phyloP scores from a whole-genome alignment of 495 filamentous ascomycete species.

The Xylaria telfairii region DNA sequence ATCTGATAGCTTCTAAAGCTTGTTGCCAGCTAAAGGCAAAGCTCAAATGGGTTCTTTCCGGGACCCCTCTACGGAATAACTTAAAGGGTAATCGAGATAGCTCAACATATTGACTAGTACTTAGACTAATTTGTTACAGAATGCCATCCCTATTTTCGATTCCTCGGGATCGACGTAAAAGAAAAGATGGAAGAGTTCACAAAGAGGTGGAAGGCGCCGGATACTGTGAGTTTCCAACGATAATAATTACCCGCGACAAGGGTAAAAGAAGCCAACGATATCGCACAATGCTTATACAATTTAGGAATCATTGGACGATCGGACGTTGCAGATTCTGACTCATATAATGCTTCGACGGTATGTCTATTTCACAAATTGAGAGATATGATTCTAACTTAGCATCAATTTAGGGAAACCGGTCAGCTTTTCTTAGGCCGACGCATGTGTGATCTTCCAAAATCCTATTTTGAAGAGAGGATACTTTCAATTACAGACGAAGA shows the following conservation, averaged over 20 bases:
- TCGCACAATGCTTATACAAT: background rate
- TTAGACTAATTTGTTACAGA: constrained; percentile 16
- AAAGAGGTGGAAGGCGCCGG: background rate
- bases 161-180: constrained; percentile 59
- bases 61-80: constrained; percentile 43
- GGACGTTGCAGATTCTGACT: constrained; percentile 10
- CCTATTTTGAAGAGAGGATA: background rate
- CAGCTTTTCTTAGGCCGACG: constrained; percentile 4
- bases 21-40: constrained; percentile 24
- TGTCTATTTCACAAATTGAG: background rate
- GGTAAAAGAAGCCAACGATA: background rate
- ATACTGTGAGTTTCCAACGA: constrained; percentile 5
- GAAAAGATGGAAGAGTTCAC: constrained; percentile 51
- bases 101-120: background rate
- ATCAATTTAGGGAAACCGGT: background rate
- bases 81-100: constrained; percentile 30
- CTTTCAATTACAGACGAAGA: constrained; percentile 7
- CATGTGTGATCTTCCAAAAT: constrained; percentile 4
- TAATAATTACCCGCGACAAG: no score
- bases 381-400: background rate
- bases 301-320: background rate
- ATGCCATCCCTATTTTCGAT: constrained; percentile 41
- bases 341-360: constrained; percentile 17
- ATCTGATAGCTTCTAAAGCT: constrained; percentile 30
- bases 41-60: constrained; percentile 42